Percentiles rank a stretch among this genome's conserved stretches.
Evolutionary conservation across 2,329 filamentous ascomycete species (phyloP).

Genomic region (Shiraia sp.): DNA sequence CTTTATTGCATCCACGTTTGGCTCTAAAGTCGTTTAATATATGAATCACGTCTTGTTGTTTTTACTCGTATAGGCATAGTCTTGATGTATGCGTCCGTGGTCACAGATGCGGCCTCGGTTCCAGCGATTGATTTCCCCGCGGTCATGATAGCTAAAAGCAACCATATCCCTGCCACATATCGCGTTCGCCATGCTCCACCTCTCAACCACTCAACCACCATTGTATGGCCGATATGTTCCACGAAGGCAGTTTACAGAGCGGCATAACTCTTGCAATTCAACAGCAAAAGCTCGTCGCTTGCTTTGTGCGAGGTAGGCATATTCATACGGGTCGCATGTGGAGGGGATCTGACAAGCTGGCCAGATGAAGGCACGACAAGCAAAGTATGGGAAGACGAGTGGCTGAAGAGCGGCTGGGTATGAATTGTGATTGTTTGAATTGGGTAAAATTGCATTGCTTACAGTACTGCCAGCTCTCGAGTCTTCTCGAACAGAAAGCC

Average conservation of each 20-base stretch:
- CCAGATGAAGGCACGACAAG: constrained; percentile 73
- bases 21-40: neutral
- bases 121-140: constrained; percentile 11
- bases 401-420: constrained; percentile 52
- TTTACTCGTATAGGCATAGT: neutral
- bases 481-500: constrained; percentile 63
- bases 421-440: constrained; percentile 4
- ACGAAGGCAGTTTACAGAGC: constrained; percentile 75
- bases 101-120: constrained; percentile 10
- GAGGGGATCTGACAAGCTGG: constrained; percentile 10
- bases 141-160: constrained; percentile 8
- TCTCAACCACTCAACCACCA: constrained; percentile 12
- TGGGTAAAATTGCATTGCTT: neutral
- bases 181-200: constrained; percentile 18
- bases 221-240: constrained; percentile 67
- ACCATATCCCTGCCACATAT: constrained; percentile 15
- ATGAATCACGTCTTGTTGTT: neutral
- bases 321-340: constrained; percentile 11
- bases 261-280: constrained; percentile 77
- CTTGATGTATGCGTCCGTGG: neutral
- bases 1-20: constrained; percentile 19
- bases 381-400: constrained; percentile 72
- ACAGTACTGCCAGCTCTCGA: constrained; percentile 39
- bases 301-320: constrained; percentile 74
- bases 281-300: constrained; percentile 76